Conservation (phyloP, 257 asterid species). For the Leptodermis oblonga region DNA sequence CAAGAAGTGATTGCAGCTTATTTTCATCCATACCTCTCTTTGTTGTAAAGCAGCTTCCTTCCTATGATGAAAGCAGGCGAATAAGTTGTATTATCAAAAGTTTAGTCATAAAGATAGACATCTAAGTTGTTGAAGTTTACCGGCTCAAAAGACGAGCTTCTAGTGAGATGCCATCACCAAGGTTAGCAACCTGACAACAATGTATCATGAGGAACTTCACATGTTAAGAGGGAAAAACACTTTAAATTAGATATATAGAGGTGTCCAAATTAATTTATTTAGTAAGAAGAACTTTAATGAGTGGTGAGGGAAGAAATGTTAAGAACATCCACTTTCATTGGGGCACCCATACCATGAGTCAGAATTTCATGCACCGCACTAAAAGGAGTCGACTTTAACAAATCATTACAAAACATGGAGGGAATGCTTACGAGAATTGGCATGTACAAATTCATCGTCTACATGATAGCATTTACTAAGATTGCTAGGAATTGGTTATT, state of each 20-base stretch:
- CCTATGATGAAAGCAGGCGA: slow-evolving; percentile 36
- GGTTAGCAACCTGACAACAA: slow-evolving; percentile 61
- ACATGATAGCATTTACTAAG: background rate
- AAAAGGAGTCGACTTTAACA: background rate
- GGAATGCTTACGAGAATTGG: background rate
- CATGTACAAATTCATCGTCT: background rate
- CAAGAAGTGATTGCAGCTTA: background rate
- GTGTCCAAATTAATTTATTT: background rate
- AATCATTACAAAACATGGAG: background rate
- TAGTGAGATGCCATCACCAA: slow-evolving; percentile 92
- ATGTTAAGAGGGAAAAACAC: background rate
- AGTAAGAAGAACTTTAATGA: background rate
- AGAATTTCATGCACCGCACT: background rate
- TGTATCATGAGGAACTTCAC: background rate
- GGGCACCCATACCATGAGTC: background rate
- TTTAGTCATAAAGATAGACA: background rate
- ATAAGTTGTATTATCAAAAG: slow-evolving; percentile 5
- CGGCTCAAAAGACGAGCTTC: slow-evolving; percentile 96
- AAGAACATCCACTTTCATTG: background rate
- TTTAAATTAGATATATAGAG: background rate
- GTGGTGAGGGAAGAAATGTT: background rate
- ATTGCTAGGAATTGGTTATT: background rate
- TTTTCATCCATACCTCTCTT: slow-evolving; percentile 65
- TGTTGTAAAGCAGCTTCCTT: slow-evolving; percentile 94
- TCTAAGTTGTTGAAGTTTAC: slow-evolving; percentile 28